Evolutionary conservation across 306 rosid species (phyloP).

Genomic region (Lotus japonicus): DNA sequence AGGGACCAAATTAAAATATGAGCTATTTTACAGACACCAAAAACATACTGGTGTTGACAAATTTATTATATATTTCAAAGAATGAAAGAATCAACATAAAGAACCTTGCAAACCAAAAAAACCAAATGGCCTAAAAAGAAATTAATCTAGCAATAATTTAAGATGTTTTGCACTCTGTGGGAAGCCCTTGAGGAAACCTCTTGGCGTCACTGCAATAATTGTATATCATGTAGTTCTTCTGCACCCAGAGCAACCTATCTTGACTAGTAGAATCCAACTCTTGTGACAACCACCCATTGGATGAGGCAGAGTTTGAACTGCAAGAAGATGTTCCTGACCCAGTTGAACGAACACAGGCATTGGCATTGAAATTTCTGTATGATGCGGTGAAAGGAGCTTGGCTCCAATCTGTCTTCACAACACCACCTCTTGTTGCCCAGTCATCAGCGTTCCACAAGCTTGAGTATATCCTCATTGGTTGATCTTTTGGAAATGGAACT

Average conservation of each 20-base stretch:
- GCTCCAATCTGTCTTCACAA: constrained; percentile 56
- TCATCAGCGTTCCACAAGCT: constrained; percentile 74
- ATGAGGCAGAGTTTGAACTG: background rate
- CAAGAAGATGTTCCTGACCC: constrained; percentile 34
- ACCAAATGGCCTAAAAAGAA: background rate
- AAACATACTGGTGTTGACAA: too few relatives aligned
- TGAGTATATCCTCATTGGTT: constrained; percentile 49
- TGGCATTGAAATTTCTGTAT: constrained; percentile 48
- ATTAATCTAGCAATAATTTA: too few relatives aligned
- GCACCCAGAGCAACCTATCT: constrained; percentile 40
- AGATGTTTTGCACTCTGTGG: constrained; percentile 8
- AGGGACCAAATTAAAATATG: too few relatives aligned
- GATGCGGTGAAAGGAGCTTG: constrained; percentile 53
- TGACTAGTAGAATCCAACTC: constrained; percentile 33
- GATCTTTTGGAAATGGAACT: constrained; percentile 6
- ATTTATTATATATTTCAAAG: too few relatives aligned
- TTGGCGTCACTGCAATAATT: constrained; percentile 39
- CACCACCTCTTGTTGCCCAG: constrained; percentile 77
- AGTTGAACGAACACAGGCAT: constrained; percentile 18
- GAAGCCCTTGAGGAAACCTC: constrained; percentile 30
- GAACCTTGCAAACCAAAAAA: background rate
- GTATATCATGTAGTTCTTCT: constrained; percentile 62
- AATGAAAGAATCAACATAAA: background rate
- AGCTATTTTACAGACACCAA: too few relatives aligned
- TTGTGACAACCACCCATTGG: constrained; percentile 26